Base-by-base conservation (phyloP, 1,284 basidiomycete species). In the Fomitopsis schrenkii region DNA sequence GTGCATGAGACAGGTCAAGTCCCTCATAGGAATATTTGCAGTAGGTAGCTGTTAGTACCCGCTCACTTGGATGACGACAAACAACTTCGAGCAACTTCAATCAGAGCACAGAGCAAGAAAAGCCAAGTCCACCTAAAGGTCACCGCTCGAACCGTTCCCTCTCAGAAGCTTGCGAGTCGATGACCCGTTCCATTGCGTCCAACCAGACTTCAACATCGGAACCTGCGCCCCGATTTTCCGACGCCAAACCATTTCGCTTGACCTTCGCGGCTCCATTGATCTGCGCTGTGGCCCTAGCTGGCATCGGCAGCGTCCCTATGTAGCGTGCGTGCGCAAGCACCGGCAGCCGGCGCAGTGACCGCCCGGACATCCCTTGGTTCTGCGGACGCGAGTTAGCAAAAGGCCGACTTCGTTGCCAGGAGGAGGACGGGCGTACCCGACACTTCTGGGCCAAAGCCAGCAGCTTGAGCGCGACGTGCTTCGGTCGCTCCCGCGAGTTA, bases 241-340 rank as follows among this genome's bases (percentile, higher is more conserved):
- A 10, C 12, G 41, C 55, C 3, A 53, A 14, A 4, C 30, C 52
- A 6, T 50, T 60, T 41, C 57, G 59, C 61, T 61, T 65, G 44
- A 50, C 28, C 56, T 58, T 57, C 22, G 46, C 45, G 17, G 52
- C 15, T 1, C 62, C 60, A 52, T 67, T 66, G 26, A 62, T 55
- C 7, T 62, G 59, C 26, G 44, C 63, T 4, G 61, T 59, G 5
- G 55, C 22, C 15, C 52, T 35, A 15, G 52, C 1, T 4, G 52
- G 52, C 52, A 54, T n/a, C n/a, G 52, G 52, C 2, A 83, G 81
- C 17, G 80, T 75, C 17, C 86, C 84, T 56, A 96, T 87, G 71
- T 95, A 89, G 3, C 86, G 82, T 2, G 95, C 92, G 62, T 97
- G 88, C 1, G 96, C 94, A 36, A 99, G 83, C 33, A 98, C 92